Base-by-base conservation (phyloP, 139 green algal species). In the Volvox africanus region DNA sequence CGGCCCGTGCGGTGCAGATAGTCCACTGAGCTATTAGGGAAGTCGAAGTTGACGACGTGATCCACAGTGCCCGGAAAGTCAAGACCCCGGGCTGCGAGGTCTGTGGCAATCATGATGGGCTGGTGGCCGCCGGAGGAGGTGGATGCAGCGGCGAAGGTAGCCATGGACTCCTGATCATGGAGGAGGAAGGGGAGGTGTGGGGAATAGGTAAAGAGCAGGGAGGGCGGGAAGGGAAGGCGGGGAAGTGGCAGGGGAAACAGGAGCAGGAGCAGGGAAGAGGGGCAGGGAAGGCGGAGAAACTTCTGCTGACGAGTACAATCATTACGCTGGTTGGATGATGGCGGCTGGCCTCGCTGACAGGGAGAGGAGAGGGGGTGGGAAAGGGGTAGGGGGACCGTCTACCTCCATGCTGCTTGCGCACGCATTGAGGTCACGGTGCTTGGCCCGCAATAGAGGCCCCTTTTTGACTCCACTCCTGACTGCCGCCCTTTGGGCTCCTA, bases 11-110 rank as follows among this genome's bases (percentile, higher is more conserved):
- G 93, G 93, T 99, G 98, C 35, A 99, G 93, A 94, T 99, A 99
- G 91, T 99, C 98, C 12, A 98, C 91, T 0, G 88, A 67, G 36
- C 78, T 95, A 55, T 19, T 91, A 1, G 98, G 98, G 82, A 99
- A 99, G 94, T 99, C 98, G 94, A 99, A 99, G 92, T 99, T 99
- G 87, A 99, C 82, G 13, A 99, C 96, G 88, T 99, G 96, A 91
- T 99, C 97, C 2, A 99, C 98, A 32, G n/a, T 65, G 44, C 96
- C 96, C 9, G 96, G 94, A 69, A 99, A 98, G 94, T 99, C 98
- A 24, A 99, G 93, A 12, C 98, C 97, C 73, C 97, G 94, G 5
- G 98, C 98, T 0, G 98, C 98, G 32, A 99, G 93, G 93, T 99
- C 98, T 17, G 97, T 99, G 92, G 95, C 98, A 50, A 99, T 92